These are phyloP conservation scores for Penicillium sp. DNA, from an alignment of 2,329 filamentous ascomycete species.

Conservation along the genomic window DNA sequence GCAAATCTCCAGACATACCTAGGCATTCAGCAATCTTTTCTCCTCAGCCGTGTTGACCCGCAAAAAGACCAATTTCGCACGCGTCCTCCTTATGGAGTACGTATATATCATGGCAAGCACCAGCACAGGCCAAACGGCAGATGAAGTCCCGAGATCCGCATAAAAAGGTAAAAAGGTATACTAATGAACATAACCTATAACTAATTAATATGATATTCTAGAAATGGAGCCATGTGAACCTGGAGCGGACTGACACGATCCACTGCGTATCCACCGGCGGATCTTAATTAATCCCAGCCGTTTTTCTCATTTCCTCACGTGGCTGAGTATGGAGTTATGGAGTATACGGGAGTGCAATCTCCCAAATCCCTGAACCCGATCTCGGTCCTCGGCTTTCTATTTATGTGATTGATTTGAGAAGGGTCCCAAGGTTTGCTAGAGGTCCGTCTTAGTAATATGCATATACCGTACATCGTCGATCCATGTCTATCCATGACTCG, in stretches of 20 bases:
- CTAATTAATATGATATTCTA: constrained; percentile 5
- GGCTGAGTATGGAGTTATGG: constrained; percentile 4
- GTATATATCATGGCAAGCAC: not conserved
- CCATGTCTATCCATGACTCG: not conserved
- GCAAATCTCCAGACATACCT: not conserved
- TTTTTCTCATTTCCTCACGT: constrained; percentile 10
- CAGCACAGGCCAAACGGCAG: constrained; percentile 1
- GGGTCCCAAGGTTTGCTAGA: too few species aligned
- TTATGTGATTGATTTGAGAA: too few species aligned
- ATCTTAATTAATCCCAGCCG: constrained; percentile 15
- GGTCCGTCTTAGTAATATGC: not conserved
- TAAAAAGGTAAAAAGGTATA: not conserved
- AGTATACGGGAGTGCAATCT: not conserved
- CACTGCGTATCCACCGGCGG: constrained; percentile 14
- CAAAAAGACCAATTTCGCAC: not conserved
- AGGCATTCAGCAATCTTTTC: not conserved
- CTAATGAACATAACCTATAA: not conserved
- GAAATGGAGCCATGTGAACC: constrained; percentile 11
- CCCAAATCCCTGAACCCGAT: not conserved
- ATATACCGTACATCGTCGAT: not conserved
- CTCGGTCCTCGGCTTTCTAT: constrained; percentile 7
- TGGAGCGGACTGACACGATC: constrained; percentile 16
- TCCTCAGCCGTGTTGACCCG: not conserved
- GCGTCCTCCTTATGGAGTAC: not conserved
- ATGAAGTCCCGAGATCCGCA: not conserved